Percentiles rank a stretch among this genome's conserved stretches.
phyloP scores from a whole-genome alignment of 306 rosid genomes.

The Cicer cuneatum region DNA sequence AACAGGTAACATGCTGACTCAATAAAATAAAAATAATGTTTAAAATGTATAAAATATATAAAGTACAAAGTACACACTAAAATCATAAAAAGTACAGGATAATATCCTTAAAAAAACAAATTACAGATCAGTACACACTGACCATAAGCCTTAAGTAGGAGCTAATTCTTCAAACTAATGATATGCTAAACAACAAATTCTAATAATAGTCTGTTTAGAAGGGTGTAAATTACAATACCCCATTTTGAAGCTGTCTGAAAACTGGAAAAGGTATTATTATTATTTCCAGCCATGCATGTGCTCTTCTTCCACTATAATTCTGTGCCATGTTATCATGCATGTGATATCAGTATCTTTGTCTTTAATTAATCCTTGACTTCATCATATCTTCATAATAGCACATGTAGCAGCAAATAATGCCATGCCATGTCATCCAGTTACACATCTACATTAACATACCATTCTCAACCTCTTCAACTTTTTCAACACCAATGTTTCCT shows the following conservation, averaged over 20 bases:
- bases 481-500: slow-evolving; percentile 32
- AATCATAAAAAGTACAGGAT: not conserved
- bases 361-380: slow-evolving; percentile 42
- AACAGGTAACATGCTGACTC: not conserved
- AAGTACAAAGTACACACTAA: slow-evolving; percentile 12
- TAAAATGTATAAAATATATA: slow-evolving; percentile 4
- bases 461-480: slow-evolving; percentile 20
- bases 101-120: not conserved
- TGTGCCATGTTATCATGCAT: slow-evolving; percentile 48
- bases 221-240: slow-evolving; percentile 41
- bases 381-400: slow-evolving; percentile 31
- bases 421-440: slow-evolving; percentile 34
- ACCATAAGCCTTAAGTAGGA: not conserved
- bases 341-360: slow-evolving; percentile 44
- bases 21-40: not conserved
- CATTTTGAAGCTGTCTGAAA: slow-evolving; percentile 40
- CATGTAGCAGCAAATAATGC: slow-evolving; percentile 40
- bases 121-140: not conserved
- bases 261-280: slow-evolving; percentile 25
- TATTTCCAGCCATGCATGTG: slow-evolving; percentile 47
- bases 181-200: slow-evolving; percentile 37
- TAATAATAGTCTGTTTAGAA: slow-evolving; percentile 23
- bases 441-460: slow-evolving; percentile 33
- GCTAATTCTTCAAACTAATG: slow-evolving; percentile 17
- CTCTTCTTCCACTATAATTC: slow-evolving; percentile 26